Base-by-base conservation (phyloP, 2,329 filamentous ascomycete genomes). In the Calonectria henricotiae region DNA sequence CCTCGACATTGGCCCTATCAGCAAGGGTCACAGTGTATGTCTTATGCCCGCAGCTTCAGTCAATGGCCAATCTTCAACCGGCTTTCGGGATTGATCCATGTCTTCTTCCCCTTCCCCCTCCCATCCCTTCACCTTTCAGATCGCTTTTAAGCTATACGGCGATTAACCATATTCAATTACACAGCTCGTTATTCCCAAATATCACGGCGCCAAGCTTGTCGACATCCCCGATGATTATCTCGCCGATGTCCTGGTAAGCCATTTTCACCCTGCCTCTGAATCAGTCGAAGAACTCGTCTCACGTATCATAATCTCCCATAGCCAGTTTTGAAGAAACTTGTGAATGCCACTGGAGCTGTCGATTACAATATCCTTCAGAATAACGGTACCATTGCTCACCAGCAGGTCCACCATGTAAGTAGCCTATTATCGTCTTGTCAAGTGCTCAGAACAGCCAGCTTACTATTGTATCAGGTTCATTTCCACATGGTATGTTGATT, bases 311-410 rank as follows among this genome's bases (percentile, higher is more conserved):
- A 17, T 46, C 12, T 20, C 23, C 4, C 23, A 9, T 58, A 84
- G 82, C 82, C 82, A 54, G 80, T 79, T 17, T 92, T 94, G 58
- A 98, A 98, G 89, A 96, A 93, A 83, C 90, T 99, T 58, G 95
- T 93, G 60, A 83, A 86, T 23, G 96, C 95, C 32, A 91, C 90
- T 4, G 94, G 94, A 43, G 91, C 93, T 4, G 85, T 87, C 62
- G 89, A 98, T 82, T 99, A 94, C 87, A 99, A 99, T 80, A 89
- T 99, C 60, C 86, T 99, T 70, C 96, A 99, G 86, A 99, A 99
- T 85, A 99, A 99, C 80, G 96, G 96, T 63, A 87, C 89, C 25
- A 89, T 96, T 78, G 96, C 96, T 20, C 96, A 99, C 83, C 96
- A 98, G 85, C 87, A 93, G 73, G 96, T 99, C 72, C 93, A 94